Percentiles rank a stretch among this genome's conserved stretches.
Evolutionary conservation across 2,329 filamentous ascomycete species (phyloP).

Genomic region (Ophiocordyceps unilateralis): DNA sequence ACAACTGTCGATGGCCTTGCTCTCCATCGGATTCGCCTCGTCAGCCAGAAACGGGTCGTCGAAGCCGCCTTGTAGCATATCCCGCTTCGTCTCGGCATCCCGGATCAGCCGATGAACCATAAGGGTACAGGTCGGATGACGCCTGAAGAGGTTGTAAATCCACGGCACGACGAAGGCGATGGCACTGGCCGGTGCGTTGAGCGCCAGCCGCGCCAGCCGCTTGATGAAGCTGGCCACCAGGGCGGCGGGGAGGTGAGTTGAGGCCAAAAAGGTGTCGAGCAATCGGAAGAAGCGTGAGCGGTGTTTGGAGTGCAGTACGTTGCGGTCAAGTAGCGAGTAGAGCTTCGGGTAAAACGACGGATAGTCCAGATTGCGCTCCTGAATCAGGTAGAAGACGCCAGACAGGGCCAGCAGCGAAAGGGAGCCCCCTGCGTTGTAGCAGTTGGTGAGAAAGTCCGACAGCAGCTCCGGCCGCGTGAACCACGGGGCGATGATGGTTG

Average conservation of each 20-base stretch:
- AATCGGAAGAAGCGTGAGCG: conserved; percentile 86
- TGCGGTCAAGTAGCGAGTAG: conserved; percentile 76
- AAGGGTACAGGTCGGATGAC: conserved; percentile 80
- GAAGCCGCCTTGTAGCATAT: conserved; percentile 41
- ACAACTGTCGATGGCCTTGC: conserved; percentile 75
- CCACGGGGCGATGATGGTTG: conserved; percentile 70
- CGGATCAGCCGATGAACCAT: conserved; percentile 74
- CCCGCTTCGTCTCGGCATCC: conserved; percentile 36
- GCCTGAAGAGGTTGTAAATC: conserved; percentile 87
- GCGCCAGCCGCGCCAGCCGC: conserved; percentile 62
- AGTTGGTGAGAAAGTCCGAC: conserved; percentile 94
- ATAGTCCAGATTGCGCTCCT: conserved; percentile 88
- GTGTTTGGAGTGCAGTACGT: conserved; percentile 84
- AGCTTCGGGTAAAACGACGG: conserved; percentile 86
- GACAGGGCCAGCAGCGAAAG: conserved; percentile 77
- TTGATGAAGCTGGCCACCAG: conserved; percentile 95
- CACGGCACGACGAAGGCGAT: conserved; percentile 82
- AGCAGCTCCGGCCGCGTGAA: conserved; percentile 76
- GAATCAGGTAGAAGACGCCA: conserved; percentile 88
- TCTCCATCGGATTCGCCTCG: conserved; percentile 71
- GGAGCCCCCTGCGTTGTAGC: conserved; percentile 72
- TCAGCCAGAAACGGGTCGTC: conserved; percentile 60
- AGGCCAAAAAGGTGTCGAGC: conserved; percentile 75
- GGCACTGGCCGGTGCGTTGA: conserved; percentile 79
- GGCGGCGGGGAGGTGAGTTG: conserved; percentile 78